Base-by-base conservation (phyloP, 2,329 filamentous ascomycete genomes). In the Calonectria pseudoreteaudii region DNA sequence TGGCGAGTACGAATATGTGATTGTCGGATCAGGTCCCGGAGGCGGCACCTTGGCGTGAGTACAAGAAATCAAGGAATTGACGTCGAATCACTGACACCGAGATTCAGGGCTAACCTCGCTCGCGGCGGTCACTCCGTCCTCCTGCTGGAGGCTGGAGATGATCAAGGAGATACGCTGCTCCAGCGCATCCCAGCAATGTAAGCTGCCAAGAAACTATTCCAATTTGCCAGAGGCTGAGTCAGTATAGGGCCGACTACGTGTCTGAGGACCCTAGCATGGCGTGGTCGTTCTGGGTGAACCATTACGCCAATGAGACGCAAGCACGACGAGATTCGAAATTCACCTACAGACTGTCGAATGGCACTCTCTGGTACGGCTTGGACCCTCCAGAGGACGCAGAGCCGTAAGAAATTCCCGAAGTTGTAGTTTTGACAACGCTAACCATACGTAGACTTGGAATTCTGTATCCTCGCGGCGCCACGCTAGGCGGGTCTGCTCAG, bases 221-320 rank as follows among this genome's bases (percentile, higher is more conserved):
- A 20, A 16, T 14, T 30, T 16, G 1, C 5, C 9, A 7, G 9
- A 13, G 20, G 66, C 66, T 68, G 31, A 72, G 7, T 7, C 18
- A 28, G 9, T 8, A 4, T 1, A 78, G 77, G 65, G 70, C 74
- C 0, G 73, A 74, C 28, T 2, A 9, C 2, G 74, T 71, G 2
- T 31, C 77, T 0, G 77, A 80, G 31, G 26, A 76, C 1, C 72
- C 74, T 0, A 71, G 23, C 36, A 80, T 80, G 68, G 76, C 79
- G 0, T 93, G 91, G 91, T 86, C 90, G 79, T 92, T 90, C 82
- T 93, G 87, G 71, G 90, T 92, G 58, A 87, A 88, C 69, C 91
- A 93, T 80, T 92, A 91, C 77, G 82, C 74, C 41, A 77, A 81
- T 31, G 69, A 76, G 6, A 77, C 76, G 0, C 76, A 79, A 30